Evolutionary conservation across 768 basidiomycete species (phyloP), one percentile per base, ranked within the genome.

Genomic region (Saitozyma sp.): DNA sequence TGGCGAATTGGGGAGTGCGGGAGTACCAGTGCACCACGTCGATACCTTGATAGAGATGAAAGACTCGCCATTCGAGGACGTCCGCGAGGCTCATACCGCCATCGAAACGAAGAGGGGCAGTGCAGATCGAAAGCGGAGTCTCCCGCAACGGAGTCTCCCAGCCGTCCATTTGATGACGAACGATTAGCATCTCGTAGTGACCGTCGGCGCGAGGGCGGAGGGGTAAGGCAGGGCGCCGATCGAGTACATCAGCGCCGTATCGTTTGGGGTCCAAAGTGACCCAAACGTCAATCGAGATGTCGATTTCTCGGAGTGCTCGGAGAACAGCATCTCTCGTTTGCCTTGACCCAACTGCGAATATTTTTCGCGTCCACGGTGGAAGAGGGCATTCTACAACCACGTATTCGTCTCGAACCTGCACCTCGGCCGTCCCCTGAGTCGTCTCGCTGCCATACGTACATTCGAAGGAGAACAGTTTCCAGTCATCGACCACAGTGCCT

Each of bases 21-120:
- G 62, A 46, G 39, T 57, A 58, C 56, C 56, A 63, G 43, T 63
- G 62, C 20, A 58, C 62, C 0, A 20, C 39, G 10, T 41, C 52
- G 16, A 63, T 56, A 46, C 62, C 62, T 54, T 58, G 56, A 20
- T 52, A 63, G 37, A 58, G 50, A 41, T 63, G 56, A 55, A 50
- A 58, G 29, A 63, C 39, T 17, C 62, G 37, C 62, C 62, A 63
- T 43, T 63, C 56, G 16, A 63, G 38, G 29, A 37, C n/a, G 19
- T n/a, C 52, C 10, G 45, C 55, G 41, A 20, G 42, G 45, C 17
- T 41, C 53, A 16, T 43, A 37, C 45, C 40, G 17, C 46, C 2
- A 9, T 46, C 52, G 9, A 51, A 29, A 37, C 45, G 38, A 39
- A 29, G 54, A 9, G 60, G 60, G 0, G 60, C 50, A 5, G 52